These are phyloP conservation scores for Hanseniaspora gamundiae DNA, from an alignment of 1,139 yeast genomes.

Conservation along the genomic window DNA sequence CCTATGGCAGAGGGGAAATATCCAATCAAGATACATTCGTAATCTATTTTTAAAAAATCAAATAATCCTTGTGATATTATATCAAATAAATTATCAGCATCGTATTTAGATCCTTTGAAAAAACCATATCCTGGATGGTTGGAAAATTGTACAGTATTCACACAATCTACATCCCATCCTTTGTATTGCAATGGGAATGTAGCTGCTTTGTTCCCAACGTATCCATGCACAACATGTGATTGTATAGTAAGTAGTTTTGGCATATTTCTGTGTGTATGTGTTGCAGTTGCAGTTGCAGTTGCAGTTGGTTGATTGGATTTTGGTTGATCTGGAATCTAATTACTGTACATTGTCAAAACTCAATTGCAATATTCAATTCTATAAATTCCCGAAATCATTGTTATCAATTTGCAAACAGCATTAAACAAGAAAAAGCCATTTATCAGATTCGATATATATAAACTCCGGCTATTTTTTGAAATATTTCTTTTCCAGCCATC, in stretches of 20 bases:
- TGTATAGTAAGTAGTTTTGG: constrained; percentile 42
- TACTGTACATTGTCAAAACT: too few relatives aligned
- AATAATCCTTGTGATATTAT: constrained; percentile 38
- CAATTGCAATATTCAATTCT: too few relatives aligned
- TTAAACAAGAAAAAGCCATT: too few relatives aligned
- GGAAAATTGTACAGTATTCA: constrained; percentile 70
- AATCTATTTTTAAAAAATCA: constrained; percentile 29
- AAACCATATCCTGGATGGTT: constrained; percentile 76
- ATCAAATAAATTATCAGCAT: constrained; percentile 30
- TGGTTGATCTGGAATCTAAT: too few relatives aligned
- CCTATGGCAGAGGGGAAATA: constrained; percentile 52
- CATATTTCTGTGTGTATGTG: background rate
- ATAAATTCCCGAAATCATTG: too few relatives aligned
- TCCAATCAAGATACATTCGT: constrained; percentile 59
- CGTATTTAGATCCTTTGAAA: constrained; percentile 33
- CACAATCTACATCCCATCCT: constrained; percentile 78
- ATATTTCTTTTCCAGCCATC: too few relatives aligned
- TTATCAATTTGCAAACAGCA: too few relatives aligned
- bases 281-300: background rate
- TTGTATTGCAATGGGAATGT: constrained; percentile 65
- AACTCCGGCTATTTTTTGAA: too few relatives aligned
- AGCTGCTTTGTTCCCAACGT: constrained; percentile 72
- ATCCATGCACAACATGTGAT: constrained; percentile 81
- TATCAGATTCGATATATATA: too few relatives aligned
- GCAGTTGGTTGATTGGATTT: background rate